Evolutionary conservation across 371 early-diverging fungal genomes (phyloP), one percentile per base, ranked within the genome.

Genomic region (Nematocida sp.): DNA sequence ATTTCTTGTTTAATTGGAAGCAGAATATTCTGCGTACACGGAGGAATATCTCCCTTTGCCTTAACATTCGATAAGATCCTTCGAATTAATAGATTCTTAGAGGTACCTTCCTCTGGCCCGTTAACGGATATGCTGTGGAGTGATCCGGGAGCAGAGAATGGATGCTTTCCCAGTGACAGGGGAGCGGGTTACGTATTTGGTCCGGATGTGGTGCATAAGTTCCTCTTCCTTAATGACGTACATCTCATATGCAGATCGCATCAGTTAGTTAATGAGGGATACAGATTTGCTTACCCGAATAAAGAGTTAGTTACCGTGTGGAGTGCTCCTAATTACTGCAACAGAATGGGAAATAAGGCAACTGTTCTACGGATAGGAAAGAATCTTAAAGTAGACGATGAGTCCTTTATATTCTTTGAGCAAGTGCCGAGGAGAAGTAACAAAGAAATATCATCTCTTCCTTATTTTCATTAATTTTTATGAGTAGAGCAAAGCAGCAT

Each of bases 311-410:
- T 84, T 0, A 85, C 85, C 65, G 80, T 85, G 1, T 85, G 84
- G 84, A 77, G 79, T 65, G 85, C 85, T 26, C 85, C 85, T 13
- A 77, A 85, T 61, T 85, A 84, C 75, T 79, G 82, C 64, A 77
- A 79, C 47, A 68, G 80, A 47, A 80, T 77, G 65, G 78, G 71
- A 35, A 85, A 85, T 65, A 84, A 75, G 32, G 84, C 77, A 33
- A 71, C 68, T 30, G 60, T 84, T 50, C 65, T 82, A 5, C 36
- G 48, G 20, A 56, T 84, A n/a, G 77, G 69, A 39, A 61, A 78
- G 48, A 77, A 75, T 56, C 47, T 78, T 33, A 33, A 49, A 26
- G 45, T 83, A 39, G 75, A 65, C 20, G 61, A 60, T 35, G 75
- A 78, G 38, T 66, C 56, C 9, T 80, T 80, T 63, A 53, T 61